Evolutionary conservation across 2,329 filamentous ascomycete species (phyloP), one percentile per base, ranked within the genome.

Genomic region (Seiridium unicorne): DNA sequence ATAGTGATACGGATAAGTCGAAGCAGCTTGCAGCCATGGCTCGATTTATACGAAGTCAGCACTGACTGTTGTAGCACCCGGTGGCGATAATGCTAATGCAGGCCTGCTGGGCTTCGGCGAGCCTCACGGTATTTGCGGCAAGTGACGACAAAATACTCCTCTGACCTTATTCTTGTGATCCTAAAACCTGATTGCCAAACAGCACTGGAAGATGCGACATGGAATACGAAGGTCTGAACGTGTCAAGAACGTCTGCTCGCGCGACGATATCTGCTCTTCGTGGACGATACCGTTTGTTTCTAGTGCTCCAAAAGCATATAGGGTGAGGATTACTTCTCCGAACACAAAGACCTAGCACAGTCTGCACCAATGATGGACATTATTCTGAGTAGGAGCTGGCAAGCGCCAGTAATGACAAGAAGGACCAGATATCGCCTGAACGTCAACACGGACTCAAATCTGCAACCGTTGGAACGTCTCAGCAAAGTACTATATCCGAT

Each of bases 181-280:
- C 13, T 53, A 6, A 31, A 53, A 34, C 49, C 32, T 13, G 49
- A 53, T 4, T 53, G 49, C n/a, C 49, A 53, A 10, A 10, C 34
- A 6, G 38, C 44, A n/a, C 32, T 55, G 1, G 5, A 42, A 42
- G 51, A 60, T 11, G 61, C 66, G 2, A 51, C 60, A 2, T 60
- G 64, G 34, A 62, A 57, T 35, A 58, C 31, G 10, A 60, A 65
- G 44, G 66, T 64, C 26, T 70, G 66, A 66, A 64, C 66, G 18
- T 61, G 65, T 5, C 65, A 70, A 46, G 67, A 69, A 35, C 63
- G 63, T 11, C 46, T 65, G 6, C 58, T 70, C 3, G 63, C 63
- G 3, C 44, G 59, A 10, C 64, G 66, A 13, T 60, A 63, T 8
- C 54, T 65, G n/a, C 62, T 64, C 55, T 66, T 66, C 40, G 61